phyloP scores from a whole-genome alignment of 2,329 filamentous ascomycete species.

The Fusarium sp. region DNA sequence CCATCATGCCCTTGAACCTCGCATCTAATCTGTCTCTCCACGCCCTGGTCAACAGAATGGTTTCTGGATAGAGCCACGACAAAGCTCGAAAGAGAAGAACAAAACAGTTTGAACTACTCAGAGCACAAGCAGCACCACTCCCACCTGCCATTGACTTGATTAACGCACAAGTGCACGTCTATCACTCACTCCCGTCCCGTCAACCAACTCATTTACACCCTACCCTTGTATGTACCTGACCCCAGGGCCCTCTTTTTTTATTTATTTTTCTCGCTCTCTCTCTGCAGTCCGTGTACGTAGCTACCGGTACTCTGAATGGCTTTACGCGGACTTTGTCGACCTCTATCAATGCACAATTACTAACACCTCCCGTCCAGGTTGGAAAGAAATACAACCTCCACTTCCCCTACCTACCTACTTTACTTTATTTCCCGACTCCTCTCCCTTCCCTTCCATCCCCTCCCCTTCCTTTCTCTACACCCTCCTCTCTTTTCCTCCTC shows the following conservation, averaged over 20 bases:
- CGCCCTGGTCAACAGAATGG: constrained; percentile 17
- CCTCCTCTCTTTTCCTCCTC: constrained; percentile 4
- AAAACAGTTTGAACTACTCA: neutral
- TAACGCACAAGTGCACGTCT: constrained; percentile 4
- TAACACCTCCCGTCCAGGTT: constrained; percentile 24
- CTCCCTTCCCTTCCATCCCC: neutral
- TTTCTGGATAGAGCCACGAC: constrained; percentile 6
- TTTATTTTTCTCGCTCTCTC: constrained; percentile 19
- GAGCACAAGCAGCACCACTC: neutral
- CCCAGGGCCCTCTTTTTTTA: constrained; percentile 37
- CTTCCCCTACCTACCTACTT: constrained; percentile 31
- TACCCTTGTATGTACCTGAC: constrained; percentile 18
- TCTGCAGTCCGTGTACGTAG: neutral
- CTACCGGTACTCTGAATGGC: neutral
- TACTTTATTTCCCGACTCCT: neutral
- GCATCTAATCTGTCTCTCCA: constrained; percentile 29
- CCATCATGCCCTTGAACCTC: constrained; percentile 17
- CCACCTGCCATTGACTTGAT: constrained; percentile 14
- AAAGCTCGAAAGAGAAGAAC: neutral
- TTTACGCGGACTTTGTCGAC: neutral
- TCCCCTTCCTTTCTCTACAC: constrained; percentile 14
- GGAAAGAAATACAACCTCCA: constrained; percentile 31
- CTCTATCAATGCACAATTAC: constrained; percentile 27
- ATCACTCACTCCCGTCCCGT: constrained; percentile 37
- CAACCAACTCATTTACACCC: constrained; percentile 28